Evolutionary conservation across 306 rosid genomes (phyloP), one percentile per base, ranked within the genome.

Genomic region (Quercus berberidifolia): DNA sequence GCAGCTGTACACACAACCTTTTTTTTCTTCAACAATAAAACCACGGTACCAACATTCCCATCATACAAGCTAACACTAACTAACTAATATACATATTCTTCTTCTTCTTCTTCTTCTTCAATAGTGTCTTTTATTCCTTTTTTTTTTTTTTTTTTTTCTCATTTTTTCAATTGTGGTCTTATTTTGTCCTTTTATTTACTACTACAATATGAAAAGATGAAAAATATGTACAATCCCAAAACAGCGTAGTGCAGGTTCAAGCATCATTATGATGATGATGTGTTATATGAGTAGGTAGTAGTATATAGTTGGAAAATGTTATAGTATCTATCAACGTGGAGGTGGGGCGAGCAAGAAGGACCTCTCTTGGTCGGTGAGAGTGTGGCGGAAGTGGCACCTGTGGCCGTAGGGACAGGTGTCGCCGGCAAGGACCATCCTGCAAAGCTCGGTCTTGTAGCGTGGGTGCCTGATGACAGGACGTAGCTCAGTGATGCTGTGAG

Each of bases 391-490:
- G 84, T 92, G 99, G 83, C 99, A 95, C 63, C 99, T 86, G 78
- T 95, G 99, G 55, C 94, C 98, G 52, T 95, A 95, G 1, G 98
- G 97, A 77, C 99, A 95, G 14, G 60, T 79, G 11, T 85, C 88
- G 4, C 97, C 93, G 13, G 94, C 78, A 46, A 91, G 87, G 28
- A 92, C 92, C 97, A 95, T 92, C 83, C 98, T 87, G 91, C 99
- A 95, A 41, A 95, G 87, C 78, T 92, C 88, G 10, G 99, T 95
- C 91, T 95, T 93, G 88, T 95, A 92, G 77, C 99, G 92, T 25
- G 99, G 99, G 84, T 95, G 99, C 86, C 99, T 84, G 71, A 92
- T 87, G 62, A 95, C 94, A 0, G 99, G 98, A 46, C 99, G 96
- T 8, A 95, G 94, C 88, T 95, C 98, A 33, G 79, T 86, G 43